A percentile compares a stretch with the other conserved stretches of the same genome.
Conservation (phyloP, 2,329 filamentous ascomycete species). For the Pestalotiopsis sp. region DNA sequence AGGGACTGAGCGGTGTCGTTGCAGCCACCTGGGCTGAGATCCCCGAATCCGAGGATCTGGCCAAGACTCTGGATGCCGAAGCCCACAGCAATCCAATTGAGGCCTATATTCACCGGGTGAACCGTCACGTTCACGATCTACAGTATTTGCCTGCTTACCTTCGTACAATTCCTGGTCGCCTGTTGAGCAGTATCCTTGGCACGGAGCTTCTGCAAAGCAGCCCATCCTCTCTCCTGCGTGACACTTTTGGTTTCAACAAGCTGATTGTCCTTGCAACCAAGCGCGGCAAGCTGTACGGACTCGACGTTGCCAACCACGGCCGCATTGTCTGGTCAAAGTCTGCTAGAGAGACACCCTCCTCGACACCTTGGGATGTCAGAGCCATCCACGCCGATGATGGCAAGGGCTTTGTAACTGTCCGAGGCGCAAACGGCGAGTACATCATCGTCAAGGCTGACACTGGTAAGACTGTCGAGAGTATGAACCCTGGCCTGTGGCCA, state of each 20-base stretch:
- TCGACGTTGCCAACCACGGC: constrained; percentile 78
- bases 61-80: constrained; percentile 82
- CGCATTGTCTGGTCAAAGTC: constrained; percentile 76
- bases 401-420: constrained; percentile 58
- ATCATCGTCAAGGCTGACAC: constrained; percentile 57
- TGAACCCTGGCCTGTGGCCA: constrained; percentile 41
- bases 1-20: constrained; percentile 79
- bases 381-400: constrained; percentile 66
- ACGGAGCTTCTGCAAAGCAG: constrained; percentile 49
- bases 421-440: constrained; percentile 64
- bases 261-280: constrained; percentile 79
- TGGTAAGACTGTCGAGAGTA: constrained; percentile 53
- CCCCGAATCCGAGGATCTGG: constrained; percentile 73
- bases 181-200: constrained; percentile 68
- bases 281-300: constrained; percentile 76
- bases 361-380: constrained; percentile 66
- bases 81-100: constrained; percentile 77
- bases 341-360: constrained; percentile 58
- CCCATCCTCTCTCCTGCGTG: constrained; percentile 55
- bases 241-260: constrained; percentile 89
- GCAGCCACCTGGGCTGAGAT: constrained; percentile 82
- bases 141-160: constrained; percentile 76
- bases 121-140: constrained; percentile 79
- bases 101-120: constrained; percentile 88
- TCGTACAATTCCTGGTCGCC: constrained; percentile 66